Conservation (phyloP, 306 rosid species). For the Quercus bicolor region DNA sequence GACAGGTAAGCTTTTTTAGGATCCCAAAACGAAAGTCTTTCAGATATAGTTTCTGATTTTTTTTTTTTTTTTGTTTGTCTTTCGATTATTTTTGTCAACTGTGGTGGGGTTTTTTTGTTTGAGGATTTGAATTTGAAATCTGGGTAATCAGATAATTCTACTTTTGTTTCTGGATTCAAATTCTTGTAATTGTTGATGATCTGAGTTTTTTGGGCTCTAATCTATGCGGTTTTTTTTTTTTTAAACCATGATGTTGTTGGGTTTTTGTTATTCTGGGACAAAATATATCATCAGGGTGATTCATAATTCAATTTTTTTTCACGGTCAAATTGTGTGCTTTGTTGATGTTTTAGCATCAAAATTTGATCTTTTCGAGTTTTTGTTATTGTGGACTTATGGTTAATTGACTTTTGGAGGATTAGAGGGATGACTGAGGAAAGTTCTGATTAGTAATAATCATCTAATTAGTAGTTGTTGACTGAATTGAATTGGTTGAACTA, state of each 20-base stretch:
- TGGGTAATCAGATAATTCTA: not conserved
- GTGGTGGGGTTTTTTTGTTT: not conserved
- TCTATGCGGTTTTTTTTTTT: not conserved
- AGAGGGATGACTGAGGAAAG: not conserved
- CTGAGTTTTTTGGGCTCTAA: conserved; percentile 7
- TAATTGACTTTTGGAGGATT: not conserved
- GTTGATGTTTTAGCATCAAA: not conserved
- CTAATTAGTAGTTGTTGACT: not conserved
- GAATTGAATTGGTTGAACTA: not conserved
- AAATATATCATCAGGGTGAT: not conserved
- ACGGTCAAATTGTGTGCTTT: not conserved
- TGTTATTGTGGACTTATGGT: not conserved
- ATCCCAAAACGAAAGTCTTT: not conserved
- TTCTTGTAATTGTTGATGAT: conserved; percentile 9
- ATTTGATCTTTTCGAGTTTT: not conserved
- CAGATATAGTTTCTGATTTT: not conserved
- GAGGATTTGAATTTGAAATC: not conserved
- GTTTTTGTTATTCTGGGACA: not conserved
- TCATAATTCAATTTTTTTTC: not conserved
- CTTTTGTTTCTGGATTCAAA: not conserved
- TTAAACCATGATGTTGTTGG: not conserved
- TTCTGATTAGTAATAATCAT: not conserved
- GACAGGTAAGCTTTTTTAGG: conserved; percentile 14
- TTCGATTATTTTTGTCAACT: not conserved
- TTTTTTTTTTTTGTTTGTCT: not conserved